Evolutionary conservation across 768 basidiomycete species (phyloP).

Genomic region (Suillus cothurnatus): DNA sequence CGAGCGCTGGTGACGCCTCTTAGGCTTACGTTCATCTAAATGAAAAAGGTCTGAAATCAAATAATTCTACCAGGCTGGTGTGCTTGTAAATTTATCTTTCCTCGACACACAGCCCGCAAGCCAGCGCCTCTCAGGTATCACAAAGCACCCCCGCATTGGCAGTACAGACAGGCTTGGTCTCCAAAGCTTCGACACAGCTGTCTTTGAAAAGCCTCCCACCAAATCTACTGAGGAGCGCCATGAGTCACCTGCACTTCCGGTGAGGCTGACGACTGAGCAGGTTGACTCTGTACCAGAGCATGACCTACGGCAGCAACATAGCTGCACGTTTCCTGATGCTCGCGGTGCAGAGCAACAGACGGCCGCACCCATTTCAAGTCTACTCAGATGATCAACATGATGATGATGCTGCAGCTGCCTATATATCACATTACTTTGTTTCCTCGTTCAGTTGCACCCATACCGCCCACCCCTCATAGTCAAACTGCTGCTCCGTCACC

Average conservation of each 20-base stretch:
- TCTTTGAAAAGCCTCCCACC: constrained; percentile 47
- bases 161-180: constrained; percentile 64
- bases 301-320: constrained; percentile 22
- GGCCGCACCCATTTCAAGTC: constrained; percentile 43
- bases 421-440: constrained; percentile 60
- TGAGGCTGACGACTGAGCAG: constrained; percentile 21
- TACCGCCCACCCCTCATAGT: constrained; percentile 79
- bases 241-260: constrained; percentile 23
- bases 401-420: constrained; percentile 61
- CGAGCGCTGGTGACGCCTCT: no score
- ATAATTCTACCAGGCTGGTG: no score
- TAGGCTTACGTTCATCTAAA: no score
- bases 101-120: constrained; percentile 31
- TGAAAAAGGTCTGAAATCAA: no score
- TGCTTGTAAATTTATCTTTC: no score
- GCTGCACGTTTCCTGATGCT: constrained; percentile 21
- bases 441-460: constrained; percentile 70
- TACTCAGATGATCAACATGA: constrained; percentile 63
- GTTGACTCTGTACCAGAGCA: constrained; percentile 18
- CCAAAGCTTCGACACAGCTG: constrained; percentile 57
- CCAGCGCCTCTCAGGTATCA: constrained; percentile 37
- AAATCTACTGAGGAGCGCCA: constrained; percentile 29
- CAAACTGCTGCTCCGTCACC: constrained; percentile 76
- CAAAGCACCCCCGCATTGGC: constrained; percentile 57
- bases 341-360: constrained; percentile 25